These are phyloP conservation scores for Perkinsus olseni DNA, from an alignment of 169 alveolate species.

Conservation along the genomic window DNA sequence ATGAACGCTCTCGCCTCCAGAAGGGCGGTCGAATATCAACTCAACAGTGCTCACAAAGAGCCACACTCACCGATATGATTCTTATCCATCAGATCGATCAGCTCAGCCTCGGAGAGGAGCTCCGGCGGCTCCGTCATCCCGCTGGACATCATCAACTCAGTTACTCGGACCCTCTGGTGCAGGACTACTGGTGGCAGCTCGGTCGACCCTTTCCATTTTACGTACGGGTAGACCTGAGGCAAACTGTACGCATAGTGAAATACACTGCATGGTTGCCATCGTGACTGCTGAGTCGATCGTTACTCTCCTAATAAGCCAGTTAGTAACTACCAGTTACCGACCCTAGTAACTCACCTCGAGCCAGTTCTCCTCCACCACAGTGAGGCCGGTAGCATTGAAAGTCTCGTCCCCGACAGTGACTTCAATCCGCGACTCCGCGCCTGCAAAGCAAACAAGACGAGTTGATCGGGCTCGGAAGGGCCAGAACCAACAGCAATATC, in stretches of 20 bases:
- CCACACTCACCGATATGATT: constrained; percentile 10
- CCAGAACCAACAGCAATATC: too few relatives aligned
- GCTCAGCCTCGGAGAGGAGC: constrained; percentile 83
- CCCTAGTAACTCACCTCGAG: constrained; percentile 63
- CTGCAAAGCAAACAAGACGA: too few relatives aligned
- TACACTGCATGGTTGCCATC: too few relatives aligned
- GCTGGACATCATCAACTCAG: constrained; percentile 44
- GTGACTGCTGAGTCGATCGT: too few relatives aligned
- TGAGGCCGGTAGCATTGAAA: constrained; percentile 68
- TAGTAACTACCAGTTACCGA: too few relatives aligned
- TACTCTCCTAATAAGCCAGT: too few relatives aligned
- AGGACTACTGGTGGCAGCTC: not conserved
- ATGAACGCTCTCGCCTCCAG: too few relatives aligned
- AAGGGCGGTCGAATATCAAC: too few relatives aligned
- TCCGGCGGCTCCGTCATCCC: constrained; percentile 84
- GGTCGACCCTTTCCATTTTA: not conserved
- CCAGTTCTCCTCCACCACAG: constrained; percentile 59
- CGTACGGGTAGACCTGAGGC: too few relatives aligned
- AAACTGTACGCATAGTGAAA: too few relatives aligned
- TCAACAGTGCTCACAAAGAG: too few relatives aligned
- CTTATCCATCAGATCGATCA: constrained; percentile 87
- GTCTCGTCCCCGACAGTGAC: constrained; percentile 57
- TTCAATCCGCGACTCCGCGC: constrained; percentile 54
- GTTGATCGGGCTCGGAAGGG: too few relatives aligned
- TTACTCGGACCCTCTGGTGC: constrained; percentile 10